Base-by-base conservation (phyloP, 306 rosid genomes). In the Vicia sativa region DNA sequence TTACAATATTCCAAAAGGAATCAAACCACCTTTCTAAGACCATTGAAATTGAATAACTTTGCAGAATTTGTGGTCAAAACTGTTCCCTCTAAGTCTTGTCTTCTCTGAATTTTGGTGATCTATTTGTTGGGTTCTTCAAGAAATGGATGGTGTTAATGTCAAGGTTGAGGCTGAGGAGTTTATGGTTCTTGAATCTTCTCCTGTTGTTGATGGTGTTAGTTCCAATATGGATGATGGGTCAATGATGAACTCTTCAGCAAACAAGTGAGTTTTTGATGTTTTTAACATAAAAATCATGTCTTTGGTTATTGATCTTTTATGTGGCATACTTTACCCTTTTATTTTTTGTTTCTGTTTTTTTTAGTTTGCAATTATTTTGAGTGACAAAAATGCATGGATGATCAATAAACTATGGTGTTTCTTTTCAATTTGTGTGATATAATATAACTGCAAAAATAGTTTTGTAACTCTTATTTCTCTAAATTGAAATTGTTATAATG, bases 141-240 rank as follows among this genome's bases (percentile, higher is more conserved):
- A 59, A 9, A 77, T 53, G 78, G 89, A 48, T 26, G 65, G 31
- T 31, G 82, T 68, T 8, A 77, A 43, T 52, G 77, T 68, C 50
- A 81, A 59, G 73, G 26, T 50, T 10, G 80, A 73, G 65, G 68
- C 72, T 50, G 66, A 61, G 23, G 68, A 72, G 46, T 53, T 31
- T 15, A 12, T 9, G 14, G 60, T 4, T 56, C 71, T 74, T 59
- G 76, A 81, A 70, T 25, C 71, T 65, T 43, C 75, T 45, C 55
- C 77, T 13, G 59, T 60, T 37, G 28, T 62, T 9, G 45, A 59
- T 59, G 65, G 45, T 8, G 44, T 37, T 59, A 59, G 44, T 59
- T 34, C 26, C 31, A 71, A 71, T 26, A 45, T 44, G 62, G 56
- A 9, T 67, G 65, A 61, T 21, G 70, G 46, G 19, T 68, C 49